Evolutionary conservation across 2,329 filamentous ascomycete species (phyloP).

Genomic region (Byssothecium circinans): DNA sequence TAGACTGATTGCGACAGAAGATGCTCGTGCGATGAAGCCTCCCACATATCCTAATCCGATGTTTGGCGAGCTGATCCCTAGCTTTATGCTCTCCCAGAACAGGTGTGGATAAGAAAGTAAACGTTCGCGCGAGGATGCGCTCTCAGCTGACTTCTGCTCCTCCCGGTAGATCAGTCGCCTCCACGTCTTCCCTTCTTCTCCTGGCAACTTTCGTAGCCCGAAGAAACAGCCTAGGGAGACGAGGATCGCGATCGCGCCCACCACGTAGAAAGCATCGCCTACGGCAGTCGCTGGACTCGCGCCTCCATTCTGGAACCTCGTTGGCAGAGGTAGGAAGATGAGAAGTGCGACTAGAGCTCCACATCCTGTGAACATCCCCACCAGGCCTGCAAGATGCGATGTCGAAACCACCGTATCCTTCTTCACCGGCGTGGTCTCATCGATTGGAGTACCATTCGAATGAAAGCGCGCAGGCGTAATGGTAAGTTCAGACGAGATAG

Average conservation of each 20-base stretch:
- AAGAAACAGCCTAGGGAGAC: slow-evolving; percentile 77
- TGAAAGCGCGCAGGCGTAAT: slow-evolving; percentile 65
- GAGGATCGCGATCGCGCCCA: slow-evolving; percentile 69
- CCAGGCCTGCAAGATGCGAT: slow-evolving; percentile 77
- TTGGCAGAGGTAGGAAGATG: slow-evolving; percentile 84
- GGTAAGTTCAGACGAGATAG: slow-evolving; percentile 72
- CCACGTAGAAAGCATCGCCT: slow-evolving; percentile 83
- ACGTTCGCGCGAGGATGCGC: slow-evolving; percentile 51
- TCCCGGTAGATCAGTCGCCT: slow-evolving; percentile 39
- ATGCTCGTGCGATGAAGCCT: slow-evolving; percentile 91
- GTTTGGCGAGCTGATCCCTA: slow-evolving; percentile 74
- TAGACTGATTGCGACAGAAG: slow-evolving; percentile 90
- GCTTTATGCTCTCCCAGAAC: slow-evolving; percentile 47
- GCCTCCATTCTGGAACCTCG: slow-evolving; percentile 73
- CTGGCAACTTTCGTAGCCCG: slow-evolving; percentile 68
- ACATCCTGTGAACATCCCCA: slow-evolving; percentile 89
- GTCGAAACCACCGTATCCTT: slow-evolving; percentile 48
- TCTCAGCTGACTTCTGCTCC: slow-evolving; percentile 22
- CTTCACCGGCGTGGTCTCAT: slow-evolving; percentile 11
- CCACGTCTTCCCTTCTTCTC: slow-evolving; percentile 79
- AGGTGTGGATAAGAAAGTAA: slow-evolving; percentile 58
- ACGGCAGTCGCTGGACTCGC: slow-evolving; percentile 74
- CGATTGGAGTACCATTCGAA: slow-evolving; percentile 27
- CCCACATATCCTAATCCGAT: slow-evolving; percentile 89
- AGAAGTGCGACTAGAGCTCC: slow-evolving; percentile 83